Percentiles rank a stretch among this genome's conserved stretches.
phyloP scores from a whole-genome alignment of 2,329 filamentous ascomycete species.

The Chaetomium sp. region DNA sequence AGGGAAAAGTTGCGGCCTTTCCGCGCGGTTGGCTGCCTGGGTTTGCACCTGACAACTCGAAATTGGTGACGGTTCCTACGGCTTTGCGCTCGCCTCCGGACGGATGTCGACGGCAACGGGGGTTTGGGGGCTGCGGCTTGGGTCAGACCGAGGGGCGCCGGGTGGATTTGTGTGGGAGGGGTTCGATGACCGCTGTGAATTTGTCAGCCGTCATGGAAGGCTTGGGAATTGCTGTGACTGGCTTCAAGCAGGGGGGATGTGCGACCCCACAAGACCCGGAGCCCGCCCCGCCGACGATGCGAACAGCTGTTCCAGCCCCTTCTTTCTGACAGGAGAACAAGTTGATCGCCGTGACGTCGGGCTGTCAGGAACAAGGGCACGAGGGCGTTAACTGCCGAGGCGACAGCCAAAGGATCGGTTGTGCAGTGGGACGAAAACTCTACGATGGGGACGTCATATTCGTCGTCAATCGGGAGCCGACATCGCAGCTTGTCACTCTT shows the following conservation, averaged over 20 bases:
- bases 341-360: too few relatives aligned
- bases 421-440: too few relatives aligned
- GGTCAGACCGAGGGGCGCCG: conserved; percentile 11
- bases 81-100: too few relatives aligned
- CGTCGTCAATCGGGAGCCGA: too few relatives aligned
- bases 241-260: not conserved
- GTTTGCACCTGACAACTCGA: conserved; percentile 2
- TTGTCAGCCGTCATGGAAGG: conserved; percentile 17
- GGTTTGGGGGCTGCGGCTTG: not conserved
- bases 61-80: too few relatives aligned
- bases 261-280: not conserved
- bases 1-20: conserved; percentile 5
- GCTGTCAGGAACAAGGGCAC: too few relatives aligned
- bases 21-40: conserved; percentile 10
- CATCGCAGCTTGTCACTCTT: too few relatives aligned
- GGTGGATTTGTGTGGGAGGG: not conserved
- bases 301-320: not conserved
- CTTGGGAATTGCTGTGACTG: conserved; percentile 9
- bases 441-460: too few relatives aligned
- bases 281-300: too few relatives aligned
- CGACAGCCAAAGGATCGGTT: too few relatives aligned
- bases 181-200: conserved; percentile 7
- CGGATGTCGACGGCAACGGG: not conserved
- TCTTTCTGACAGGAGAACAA: not conserved
- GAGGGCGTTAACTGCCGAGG: too few relatives aligned